Evolutionary conservation across 1,284 basidiomycete genomes (phyloP).

Genomic region (Ustilago curta): DNA sequence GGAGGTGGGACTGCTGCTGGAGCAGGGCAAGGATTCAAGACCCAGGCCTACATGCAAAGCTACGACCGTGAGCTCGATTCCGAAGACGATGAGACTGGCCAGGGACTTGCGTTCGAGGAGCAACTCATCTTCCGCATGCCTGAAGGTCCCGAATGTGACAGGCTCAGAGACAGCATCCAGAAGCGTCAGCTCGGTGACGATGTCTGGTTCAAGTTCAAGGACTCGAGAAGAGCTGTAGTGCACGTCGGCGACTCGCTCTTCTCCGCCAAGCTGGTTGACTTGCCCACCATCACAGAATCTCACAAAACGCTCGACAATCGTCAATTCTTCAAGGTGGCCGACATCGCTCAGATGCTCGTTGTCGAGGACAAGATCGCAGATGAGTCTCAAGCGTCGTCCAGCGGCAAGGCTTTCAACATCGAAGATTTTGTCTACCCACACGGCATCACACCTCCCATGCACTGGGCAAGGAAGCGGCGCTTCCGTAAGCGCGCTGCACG

Average conservation of each 20-base stretch:
- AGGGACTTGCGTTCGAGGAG: conserved; percentile 87
- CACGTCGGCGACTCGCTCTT: conserved; percentile 85
- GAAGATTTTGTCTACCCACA: conserved; percentile 98
- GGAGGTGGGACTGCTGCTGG: conserved; percentile 47
- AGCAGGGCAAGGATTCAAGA: conserved; percentile 60
- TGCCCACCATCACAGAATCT: conserved; percentile 92
- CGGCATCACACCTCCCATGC: conserved; percentile 92
- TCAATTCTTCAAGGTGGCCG: conserved; percentile 94
- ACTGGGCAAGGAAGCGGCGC: conserved; percentile 89
- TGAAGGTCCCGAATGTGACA: conserved; percentile 75
- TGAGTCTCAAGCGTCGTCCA: conserved; percentile 77
- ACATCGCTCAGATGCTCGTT: conserved; percentile 80
- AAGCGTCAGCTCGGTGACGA: conserved; percentile 81
- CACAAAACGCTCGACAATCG: conserved; percentile 97
- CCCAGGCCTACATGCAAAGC: conserved; percentile 67
- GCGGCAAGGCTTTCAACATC: conserved; percentile 82
- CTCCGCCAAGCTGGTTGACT: conserved; percentile 92
- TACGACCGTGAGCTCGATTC: conserved; percentile 91
- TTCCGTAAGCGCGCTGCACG: conserved; percentile 90
- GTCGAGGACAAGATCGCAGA: conserved; percentile 59
- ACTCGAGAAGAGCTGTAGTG: conserved; percentile 90
- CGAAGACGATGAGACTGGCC: conserved; percentile 81
- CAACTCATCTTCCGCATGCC: conserved; percentile 95
- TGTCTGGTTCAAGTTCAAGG: conserved; percentile 98
- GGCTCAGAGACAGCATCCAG: conserved; percentile 75